Evolutionary conservation across 75 land plant species (phyloP).

Genomic region (Pseudotsuga menziesii): DNA sequence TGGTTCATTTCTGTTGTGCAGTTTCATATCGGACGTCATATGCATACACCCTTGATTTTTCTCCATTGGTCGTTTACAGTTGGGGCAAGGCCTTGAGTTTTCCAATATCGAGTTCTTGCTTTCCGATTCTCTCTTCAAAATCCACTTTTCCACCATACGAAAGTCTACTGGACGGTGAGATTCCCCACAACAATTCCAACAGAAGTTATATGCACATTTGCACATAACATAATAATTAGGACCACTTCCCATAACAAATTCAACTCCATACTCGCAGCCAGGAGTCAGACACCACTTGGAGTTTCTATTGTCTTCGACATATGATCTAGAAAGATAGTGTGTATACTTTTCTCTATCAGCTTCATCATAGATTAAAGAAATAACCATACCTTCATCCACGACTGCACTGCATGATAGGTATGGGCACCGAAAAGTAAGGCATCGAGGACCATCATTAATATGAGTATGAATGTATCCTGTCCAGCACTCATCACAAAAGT

Average conservation of each 20-base stretch:
- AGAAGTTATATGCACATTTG: conserved; percentile 70
- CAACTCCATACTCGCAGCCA: conserved; percentile 92
- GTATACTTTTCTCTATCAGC: conserved; percentile 74
- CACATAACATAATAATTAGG: conserved; percentile 75
- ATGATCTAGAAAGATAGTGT: conserved; percentile 81
- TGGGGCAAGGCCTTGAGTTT: not conserved
- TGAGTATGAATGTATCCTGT: conserved; percentile 85
- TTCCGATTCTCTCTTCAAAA: conserved; percentile 36
- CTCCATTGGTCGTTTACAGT: not conserved
- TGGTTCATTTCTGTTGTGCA: not conserved
- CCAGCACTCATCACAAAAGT: conserved; percentile 74
- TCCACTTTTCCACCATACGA: conserved; percentile 85
- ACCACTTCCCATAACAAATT: conserved; percentile 59
- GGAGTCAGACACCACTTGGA: conserved; percentile 98
- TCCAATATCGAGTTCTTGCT: not conserved
- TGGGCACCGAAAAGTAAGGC: conserved; percentile 83
- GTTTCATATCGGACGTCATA: not conserved
- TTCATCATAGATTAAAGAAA: conserved; percentile 53
- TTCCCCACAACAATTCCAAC: conserved; percentile 96
- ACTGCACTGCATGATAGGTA: conserved; percentile 62
- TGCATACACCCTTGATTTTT: conserved; percentile 12
- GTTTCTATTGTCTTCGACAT: conserved; percentile 85
- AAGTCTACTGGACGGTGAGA: conserved; percentile 94
- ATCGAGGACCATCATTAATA: conserved; percentile 92
- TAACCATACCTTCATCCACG: conserved; percentile 82